Base-by-base conservation (phyloP, 345 rosid species). In the Citrus trifoliata region DNA sequence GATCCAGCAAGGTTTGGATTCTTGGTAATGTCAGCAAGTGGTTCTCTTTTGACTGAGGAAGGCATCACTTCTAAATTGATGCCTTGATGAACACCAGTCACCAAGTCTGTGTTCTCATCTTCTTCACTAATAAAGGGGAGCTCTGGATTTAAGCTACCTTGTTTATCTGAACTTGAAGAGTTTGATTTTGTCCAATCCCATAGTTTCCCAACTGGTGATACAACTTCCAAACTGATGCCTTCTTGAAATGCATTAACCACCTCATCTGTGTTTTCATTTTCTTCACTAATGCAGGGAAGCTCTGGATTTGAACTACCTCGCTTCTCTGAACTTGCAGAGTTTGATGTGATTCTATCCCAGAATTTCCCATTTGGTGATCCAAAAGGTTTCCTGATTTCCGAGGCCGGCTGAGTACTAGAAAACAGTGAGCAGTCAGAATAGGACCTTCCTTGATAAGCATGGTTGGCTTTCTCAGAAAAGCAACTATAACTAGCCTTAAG, bases 211-310 rank as follows among this genome's bases (percentile, higher is more conserved):
- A 82, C 88, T 5, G 98, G 97, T 80, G 99, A 90, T 6, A 75
- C 32, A 73, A n/a, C 69, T 80, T 86, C 83, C 28, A 83, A 82
- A 80, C 70, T 53, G 80, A 59, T 71, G 46, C 71, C 87, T 76
- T 87, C 89, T 71, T 70, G 80, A 69, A 85, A 48, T 80, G 76
- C 84, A 77, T 87, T 88, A 56, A 82, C 74, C 56, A 78, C 85
- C 77, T 88, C 94, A 51, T 90, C 89, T 32, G 74, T 35, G 69
- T 70, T 85, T 88, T 96, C 98, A 84, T 85, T 89, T 85, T 94
- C 99, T 86, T 96, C 98, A 35, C 66, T 89, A 71, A 96, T 93
- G 88, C 95, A 88, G 72, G 98, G 98, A 79, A 96, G 97, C 77
- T 94, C 98, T 70, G 89, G 89, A 78, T 86, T 87, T 82, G 86